phyloP scores from a whole-genome alignment of 805 yeast genomes.

The Candida peoriensis region DNA sequence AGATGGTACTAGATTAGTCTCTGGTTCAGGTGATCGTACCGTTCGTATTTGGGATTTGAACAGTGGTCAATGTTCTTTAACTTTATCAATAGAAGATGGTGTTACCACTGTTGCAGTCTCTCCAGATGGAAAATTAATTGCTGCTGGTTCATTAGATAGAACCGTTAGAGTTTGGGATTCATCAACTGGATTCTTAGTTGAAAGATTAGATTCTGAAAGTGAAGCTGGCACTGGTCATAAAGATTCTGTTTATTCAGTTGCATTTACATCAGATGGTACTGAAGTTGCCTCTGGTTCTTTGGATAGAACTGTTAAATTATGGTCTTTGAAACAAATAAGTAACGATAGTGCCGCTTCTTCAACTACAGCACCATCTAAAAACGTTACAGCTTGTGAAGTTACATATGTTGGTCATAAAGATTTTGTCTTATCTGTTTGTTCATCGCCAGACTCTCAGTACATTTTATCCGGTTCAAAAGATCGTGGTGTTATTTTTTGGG shows the following conservation, averaged over 20 bases:
- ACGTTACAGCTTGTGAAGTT: conserved; percentile 67
- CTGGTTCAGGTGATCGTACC: conserved; percentile 95
- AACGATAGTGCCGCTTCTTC: conserved; percentile 40
- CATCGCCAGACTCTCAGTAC: conserved; percentile 89
- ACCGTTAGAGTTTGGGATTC: conserved; percentile 98
- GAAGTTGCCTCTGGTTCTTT: conserved; percentile 93
- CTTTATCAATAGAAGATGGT: conserved; percentile 92
- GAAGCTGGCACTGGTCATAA: conserved; percentile 90
- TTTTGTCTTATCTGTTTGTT: conserved; percentile 89
- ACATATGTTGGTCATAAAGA: conserved; percentile 96
- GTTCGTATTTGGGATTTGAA: conserved; percentile 95
- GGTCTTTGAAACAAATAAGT: conserved; percentile 72
- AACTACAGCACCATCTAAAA: conserved; percentile 32
- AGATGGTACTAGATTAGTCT: conserved; percentile 86
- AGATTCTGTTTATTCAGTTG: conserved; percentile 93
- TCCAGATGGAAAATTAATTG: conserved; percentile 89
- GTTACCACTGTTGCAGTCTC: conserved; percentile 97
- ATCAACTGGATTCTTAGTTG: conserved; percentile 84
- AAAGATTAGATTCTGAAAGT: conserved; percentile 84
- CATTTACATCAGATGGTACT: conserved; percentile 85
- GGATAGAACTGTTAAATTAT: conserved; percentile 91
- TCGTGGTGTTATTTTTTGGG: conserved; percentile 97
- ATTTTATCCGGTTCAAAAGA: conserved; percentile 93
- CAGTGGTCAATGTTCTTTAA: conserved; percentile 82
- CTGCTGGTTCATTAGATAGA: conserved; percentile 94